Evolutionary conservation across 306 rosid genomes (phyloP).

Genomic region (Quercus cerris): DNA sequence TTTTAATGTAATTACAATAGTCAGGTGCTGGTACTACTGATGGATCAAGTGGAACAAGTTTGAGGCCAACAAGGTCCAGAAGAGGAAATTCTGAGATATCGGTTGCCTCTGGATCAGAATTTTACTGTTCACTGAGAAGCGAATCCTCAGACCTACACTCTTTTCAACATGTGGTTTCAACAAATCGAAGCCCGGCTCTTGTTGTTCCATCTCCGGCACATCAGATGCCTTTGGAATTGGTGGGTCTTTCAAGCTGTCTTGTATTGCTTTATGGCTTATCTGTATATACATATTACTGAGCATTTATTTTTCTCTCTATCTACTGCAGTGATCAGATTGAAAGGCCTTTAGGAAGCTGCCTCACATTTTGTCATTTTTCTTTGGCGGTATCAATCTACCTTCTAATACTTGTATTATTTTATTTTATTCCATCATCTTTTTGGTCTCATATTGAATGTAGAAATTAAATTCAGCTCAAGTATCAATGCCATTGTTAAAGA

Average conservation of each 20-base stretch:
- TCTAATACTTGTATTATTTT: not conserved
- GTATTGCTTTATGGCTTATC: not conserved
- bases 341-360: slow-evolving; percentile 9
- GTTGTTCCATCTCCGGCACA: slow-evolving; percentile 58
- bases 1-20: slow-evolving; percentile 38
- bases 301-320: slow-evolving; percentile 6
- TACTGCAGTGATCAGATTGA: slow-evolving; percentile 21
- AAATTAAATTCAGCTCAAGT: not conserved
- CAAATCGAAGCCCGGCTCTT: slow-evolving; percentile 57
- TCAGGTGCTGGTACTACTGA: slow-evolving; percentile 37
- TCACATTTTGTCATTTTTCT: slow-evolving; percentile 32
- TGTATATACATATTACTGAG: not conserved
- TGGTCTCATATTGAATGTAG: not conserved
- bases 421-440: not conserved
- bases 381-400: slow-evolving; percentile 35
- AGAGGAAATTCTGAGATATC: slow-evolving; percentile 60
- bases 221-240: slow-evolving; percentile 39
- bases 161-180: slow-evolving; percentile 55
- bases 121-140: slow-evolving; percentile 48
- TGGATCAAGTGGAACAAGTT: slow-evolving; percentile 45
- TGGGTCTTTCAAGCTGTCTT: slow-evolving; percentile 16
- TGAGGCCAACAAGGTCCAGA: slow-evolving; percentile 35
- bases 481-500: slow-evolving; percentile 4
- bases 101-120: slow-evolving; percentile 46
- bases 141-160: slow-evolving; percentile 55